Base-by-base conservation (phyloP, 306 rosid genomes). In the Canavalia ensiformis region DNA sequence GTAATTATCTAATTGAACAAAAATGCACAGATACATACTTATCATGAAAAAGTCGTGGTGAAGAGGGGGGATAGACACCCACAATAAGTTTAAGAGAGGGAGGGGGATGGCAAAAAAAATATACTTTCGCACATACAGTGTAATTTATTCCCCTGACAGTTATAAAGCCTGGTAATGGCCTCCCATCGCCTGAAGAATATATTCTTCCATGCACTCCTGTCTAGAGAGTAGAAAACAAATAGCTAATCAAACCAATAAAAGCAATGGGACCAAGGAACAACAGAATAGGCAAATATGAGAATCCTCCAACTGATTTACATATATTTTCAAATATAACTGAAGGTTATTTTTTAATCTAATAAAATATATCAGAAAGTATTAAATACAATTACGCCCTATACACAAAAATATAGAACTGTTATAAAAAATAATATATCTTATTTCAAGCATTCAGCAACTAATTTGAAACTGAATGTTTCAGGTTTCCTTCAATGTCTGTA, bases 121-220 rank as follows among this genome's bases (percentile, higher is more conserved):
- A 33, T 34, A 42, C 6, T 72, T 44, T 44, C 55, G 59, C 41
- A 82, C 87, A 52, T 91, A 93, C 99, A 29, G 87, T 84, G 80
- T 90, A 88, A 72, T 95, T 92, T 86, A 93, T 91, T 82, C 97
- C 98, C 28, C 72, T 50, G 70, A 95, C 82, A 12, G 87, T 72
- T 78, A 95, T 85, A 82, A 60, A 87, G 45, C 89, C 96, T 4
- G 89, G 96, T 60, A 93, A 71, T 9, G 99, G 96, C 80, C 89
- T 90, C 80, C 99, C 98, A 68, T 78, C 84, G 54, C 84, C 90
- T 42, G 98, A 89, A 84, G 98, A 91, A 85, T 87, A 90, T 57
- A 95, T 86, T 74, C 96, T 89, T 82, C 99, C 97, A 77, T 91
- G 97, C 80, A 95, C 90, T 83, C 98, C 98, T 42, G 90, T 87